Evolutionary conservation across 1,284 basidiomycete genomes (phyloP).

Genomic region (Pseudozyma tsukubaensis): DNA sequence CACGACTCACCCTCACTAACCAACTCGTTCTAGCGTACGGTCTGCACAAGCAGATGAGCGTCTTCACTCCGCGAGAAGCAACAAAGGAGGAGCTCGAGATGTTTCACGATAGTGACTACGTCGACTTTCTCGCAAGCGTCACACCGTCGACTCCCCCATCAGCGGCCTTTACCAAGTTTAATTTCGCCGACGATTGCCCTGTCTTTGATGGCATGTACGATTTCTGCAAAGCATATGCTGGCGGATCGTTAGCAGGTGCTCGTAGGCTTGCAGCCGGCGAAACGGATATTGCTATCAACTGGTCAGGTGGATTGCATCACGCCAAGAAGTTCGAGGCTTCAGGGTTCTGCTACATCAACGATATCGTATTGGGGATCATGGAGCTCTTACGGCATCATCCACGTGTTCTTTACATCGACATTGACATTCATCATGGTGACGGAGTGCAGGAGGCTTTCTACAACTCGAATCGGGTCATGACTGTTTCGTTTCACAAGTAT

Average conservation of each 20-base stretch:
- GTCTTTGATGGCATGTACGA: constrained; percentile 69
- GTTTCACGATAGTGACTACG: constrained; percentile 93
- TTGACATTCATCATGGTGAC: constrained; percentile 97
- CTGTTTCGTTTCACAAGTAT: constrained; percentile 99
- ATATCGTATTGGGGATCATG: constrained; percentile 70
- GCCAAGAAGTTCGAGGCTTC: constrained; percentile 97
- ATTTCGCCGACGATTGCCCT: constrained; percentile 68
- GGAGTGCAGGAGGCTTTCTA: constrained; percentile 99
- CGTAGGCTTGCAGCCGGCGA: constrained; percentile 72
- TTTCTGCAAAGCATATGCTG: constrained; percentile 66
- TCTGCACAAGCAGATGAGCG: constrained; percentile 93
- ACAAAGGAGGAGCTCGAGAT: constrained; percentile 87
- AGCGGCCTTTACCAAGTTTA: constrained; percentile 64
- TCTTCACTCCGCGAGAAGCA: constrained; percentile 88
- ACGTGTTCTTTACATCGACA: constrained; percentile 95
- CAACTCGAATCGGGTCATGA: constrained; percentile 96
- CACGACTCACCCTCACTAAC: constrained; percentile 92
- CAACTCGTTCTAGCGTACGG: constrained; percentile 95
- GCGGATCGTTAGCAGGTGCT: constrained; percentile 80
- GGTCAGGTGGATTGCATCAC: constrained; percentile 97
- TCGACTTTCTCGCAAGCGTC: constrained; percentile 85
- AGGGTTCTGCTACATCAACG: constrained; percentile 98
- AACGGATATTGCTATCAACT: constrained; percentile 96
- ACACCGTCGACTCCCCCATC: constrained; percentile 63
- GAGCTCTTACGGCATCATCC: constrained; percentile 73